Evolutionary conservation across 257 asterid genomes (phyloP).

Genomic region (Solanum microdontum): DNA sequence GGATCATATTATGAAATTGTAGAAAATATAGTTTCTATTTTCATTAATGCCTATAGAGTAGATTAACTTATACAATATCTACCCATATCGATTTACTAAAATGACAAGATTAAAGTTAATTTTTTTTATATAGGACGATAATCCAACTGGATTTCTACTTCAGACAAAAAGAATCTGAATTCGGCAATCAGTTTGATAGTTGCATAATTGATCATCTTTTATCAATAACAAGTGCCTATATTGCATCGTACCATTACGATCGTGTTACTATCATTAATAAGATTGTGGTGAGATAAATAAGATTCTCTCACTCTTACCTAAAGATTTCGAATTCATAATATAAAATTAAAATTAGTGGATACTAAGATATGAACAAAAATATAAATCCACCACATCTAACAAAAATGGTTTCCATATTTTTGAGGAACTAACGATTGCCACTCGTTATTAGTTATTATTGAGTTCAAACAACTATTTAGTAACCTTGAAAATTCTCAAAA

Average conservation of each 20-base stretch:
- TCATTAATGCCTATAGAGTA: neutral
- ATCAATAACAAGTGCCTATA: neutral
- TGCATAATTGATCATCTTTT: neutral
- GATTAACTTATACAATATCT: neutral
- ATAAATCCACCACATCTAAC: neutral
- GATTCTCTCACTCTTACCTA: too few species aligned
- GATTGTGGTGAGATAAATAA: too few species aligned
- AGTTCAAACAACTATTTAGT: neutral
- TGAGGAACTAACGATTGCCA: neutral
- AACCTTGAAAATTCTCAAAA: neutral
- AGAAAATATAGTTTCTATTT: neutral
- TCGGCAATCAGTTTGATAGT: neutral
- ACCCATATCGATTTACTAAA: neutral
- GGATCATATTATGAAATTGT: neutral
- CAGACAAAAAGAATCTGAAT: neutral
- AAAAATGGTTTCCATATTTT: neutral
- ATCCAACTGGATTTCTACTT: neutral
- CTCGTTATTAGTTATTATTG: neutral
- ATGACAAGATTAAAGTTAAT: neutral
- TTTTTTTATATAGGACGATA: neutral
- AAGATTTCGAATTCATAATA: too few species aligned
- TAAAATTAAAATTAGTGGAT: neutral
- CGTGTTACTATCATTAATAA: too few species aligned
- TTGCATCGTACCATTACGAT: neutral
- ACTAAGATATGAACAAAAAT: neutral